A percentile compares a stretch with the other conserved stretches of the same genome.
Conservation (phyloP, 2,329 filamentous ascomycete genomes). For the Cladophialophora immunda region DNA sequence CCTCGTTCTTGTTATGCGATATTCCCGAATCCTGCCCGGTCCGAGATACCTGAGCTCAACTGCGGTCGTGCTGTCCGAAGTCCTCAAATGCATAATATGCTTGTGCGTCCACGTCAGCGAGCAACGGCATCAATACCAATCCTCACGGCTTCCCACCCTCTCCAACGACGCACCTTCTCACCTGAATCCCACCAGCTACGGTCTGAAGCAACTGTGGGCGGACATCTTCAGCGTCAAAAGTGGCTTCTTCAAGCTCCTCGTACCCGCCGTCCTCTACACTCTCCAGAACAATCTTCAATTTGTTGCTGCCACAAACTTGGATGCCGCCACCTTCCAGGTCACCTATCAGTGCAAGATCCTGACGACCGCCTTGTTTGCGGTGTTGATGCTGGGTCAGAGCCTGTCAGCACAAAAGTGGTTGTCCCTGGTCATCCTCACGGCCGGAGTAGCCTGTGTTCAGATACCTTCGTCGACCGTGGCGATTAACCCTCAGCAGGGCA, state of each 20-base stretch:
- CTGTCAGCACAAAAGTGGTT: conserved; percentile 80
- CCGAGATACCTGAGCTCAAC: conserved; percentile 93
- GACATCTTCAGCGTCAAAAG: conserved; percentile 87
- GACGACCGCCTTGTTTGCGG: conserved; percentile 86
- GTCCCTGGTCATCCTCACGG: conserved; percentile 78
- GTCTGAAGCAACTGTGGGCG: conserved; percentile 80
- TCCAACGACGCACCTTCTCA: conserved; percentile 40
- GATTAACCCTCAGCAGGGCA: conserved; percentile 61
- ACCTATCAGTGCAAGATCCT: conserved; percentile 95
- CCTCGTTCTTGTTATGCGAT: conserved; percentile 68
- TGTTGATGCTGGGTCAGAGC: conserved; percentile 75
- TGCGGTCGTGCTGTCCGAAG: conserved; percentile 90
- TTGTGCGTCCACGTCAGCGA: conserved; percentile 87
- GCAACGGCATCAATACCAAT: conserved; percentile 26
- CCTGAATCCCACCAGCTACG: conserved; percentile 62
- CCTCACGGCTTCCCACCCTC: conserved; percentile 25
- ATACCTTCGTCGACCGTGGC: conserved; percentile 70
- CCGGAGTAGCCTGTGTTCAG: conserved; percentile 85
- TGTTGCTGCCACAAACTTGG: conserved; percentile 86
- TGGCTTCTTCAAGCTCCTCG: conserved; percentile 79
- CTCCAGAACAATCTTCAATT: conserved; percentile 92
- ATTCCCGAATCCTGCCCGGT: conserved; percentile 91
- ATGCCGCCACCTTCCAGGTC: conserved; percentile 91
- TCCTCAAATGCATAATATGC: conserved; percentile 87
- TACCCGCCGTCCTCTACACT: conserved; percentile 88